These are phyloP conservation scores for Candida cerambycidarum DNA, from an alignment of 805 yeast genomes.

Conservation along the genomic window DNA sequence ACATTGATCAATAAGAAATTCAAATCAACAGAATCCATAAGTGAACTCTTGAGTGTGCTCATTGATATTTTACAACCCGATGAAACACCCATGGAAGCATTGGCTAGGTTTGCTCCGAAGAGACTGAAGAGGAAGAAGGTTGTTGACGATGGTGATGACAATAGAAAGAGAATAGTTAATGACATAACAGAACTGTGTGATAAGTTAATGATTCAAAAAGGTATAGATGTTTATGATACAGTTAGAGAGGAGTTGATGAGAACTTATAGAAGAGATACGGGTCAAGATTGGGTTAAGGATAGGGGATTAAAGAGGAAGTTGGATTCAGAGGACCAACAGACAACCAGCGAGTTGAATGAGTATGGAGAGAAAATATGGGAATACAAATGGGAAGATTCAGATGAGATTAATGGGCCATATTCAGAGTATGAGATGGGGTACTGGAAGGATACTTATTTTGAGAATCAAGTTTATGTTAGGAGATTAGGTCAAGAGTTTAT, in stretches of 20 bases:
- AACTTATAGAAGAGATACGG: constrained; percentile 22
- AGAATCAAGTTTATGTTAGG: constrained; percentile 44
- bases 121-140: constrained; percentile 18
- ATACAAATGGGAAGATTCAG: constrained; percentile 38
- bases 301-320: constrained; percentile 19
- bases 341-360: constrained; percentile 12
- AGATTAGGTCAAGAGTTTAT: constrained; percentile 25
- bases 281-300: constrained; percentile 17
- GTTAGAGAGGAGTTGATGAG: constrained; percentile 56
- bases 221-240: constrained; percentile 51
- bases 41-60: constrained; percentile 24
- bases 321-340: constrained; percentile 16
- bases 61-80: constrained; percentile 52
- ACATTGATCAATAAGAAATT: constrained; percentile 6
- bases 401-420: constrained; percentile 48
- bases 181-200: constrained; percentile 51
- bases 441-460: constrained; percentile 54
- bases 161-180: background rate
- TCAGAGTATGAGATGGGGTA: constrained; percentile 54
- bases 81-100: constrained; percentile 59
- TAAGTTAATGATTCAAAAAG: constrained; percentile 39
- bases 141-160: background rate
- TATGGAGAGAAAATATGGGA: constrained; percentile 39
- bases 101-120: constrained; percentile 39
- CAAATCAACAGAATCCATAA: background rate